A percentile compares a stretch with the other conserved stretches of the same genome.
Evolutionary conservation across 179 eudicot genomes (phyloP).

Genomic region (Sideroxylon spinosum): DNA sequence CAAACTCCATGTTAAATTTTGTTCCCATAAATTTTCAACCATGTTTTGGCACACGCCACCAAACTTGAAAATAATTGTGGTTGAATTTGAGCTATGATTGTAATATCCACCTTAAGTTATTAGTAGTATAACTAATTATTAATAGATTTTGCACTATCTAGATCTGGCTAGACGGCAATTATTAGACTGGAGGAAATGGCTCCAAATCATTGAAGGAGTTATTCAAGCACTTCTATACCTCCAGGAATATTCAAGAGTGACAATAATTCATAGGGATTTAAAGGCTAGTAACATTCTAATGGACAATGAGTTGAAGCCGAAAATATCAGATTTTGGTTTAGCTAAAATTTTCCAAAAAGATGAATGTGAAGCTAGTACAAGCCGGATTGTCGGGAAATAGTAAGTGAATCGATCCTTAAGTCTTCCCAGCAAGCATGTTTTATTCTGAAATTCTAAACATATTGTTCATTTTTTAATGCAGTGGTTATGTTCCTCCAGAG

Average conservation of each 20-base stretch:
- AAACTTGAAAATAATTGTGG: neutral
- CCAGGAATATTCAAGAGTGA: constrained; percentile 29
- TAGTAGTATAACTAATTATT: neutral
- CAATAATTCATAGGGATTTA: constrained; percentile 28
- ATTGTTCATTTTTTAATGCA: neutral
- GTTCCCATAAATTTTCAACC: neutral
- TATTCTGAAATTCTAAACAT: too few species aligned
- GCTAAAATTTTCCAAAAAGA: constrained; percentile 28
- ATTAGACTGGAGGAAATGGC: constrained; percentile 26
- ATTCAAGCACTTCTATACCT: constrained; percentile 33
- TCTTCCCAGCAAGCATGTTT: too few species aligned
- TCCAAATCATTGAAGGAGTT: constrained; percentile 28
- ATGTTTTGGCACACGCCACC: neutral
- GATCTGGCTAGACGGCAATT: constrained; percentile 13
- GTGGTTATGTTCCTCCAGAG: too few species aligned
- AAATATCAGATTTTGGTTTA: constrained; percentile 32
- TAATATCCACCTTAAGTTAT: neutral
- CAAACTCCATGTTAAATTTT: neutral
- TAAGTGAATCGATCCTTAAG: constrained; percentile 9
- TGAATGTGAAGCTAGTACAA: constrained; percentile 29
- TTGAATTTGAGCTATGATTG: neutral
- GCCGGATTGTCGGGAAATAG: constrained; percentile 27
- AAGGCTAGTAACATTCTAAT: constrained; percentile 27
- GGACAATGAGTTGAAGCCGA: constrained; percentile 26
- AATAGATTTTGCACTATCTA: constrained; percentile 1